A percentile compares a stretch with the other conserved stretches of the same genome.
These are phyloP conservation scores for Flaveria robusta DNA, from an alignment of 129 eudicot genomes.

Conservation along the genomic window DNA sequence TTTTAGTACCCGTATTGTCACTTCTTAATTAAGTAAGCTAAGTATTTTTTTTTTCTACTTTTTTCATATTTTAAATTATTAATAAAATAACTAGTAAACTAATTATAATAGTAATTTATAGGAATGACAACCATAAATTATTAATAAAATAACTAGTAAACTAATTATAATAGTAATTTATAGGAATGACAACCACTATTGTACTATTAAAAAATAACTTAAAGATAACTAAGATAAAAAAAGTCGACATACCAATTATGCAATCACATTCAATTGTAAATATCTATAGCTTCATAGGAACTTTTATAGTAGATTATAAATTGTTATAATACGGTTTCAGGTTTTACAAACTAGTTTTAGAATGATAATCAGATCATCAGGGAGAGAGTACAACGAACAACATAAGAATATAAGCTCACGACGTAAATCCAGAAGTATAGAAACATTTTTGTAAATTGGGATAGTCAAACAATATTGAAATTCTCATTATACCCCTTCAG, in stretches of 20 bases:
- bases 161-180: background rate
- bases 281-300: background rate
- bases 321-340: background rate
- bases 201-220: too few species aligned
- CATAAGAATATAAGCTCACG: too few species aligned
- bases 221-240: too few species aligned
- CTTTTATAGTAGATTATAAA: background rate
- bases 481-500: too few species aligned
- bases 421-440: too few species aligned
- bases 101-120: too few species aligned
- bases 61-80: background rate
- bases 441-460: too few species aligned
- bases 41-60: background rate
- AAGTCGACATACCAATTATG: background rate
- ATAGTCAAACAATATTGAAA: too few species aligned
- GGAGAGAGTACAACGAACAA: too few species aligned
- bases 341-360: background rate
- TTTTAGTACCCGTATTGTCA: background rate
- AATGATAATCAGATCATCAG: background rate
- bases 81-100: background rate
- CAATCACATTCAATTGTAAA: background rate
- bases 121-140: too few species aligned
- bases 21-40: constrained; percentile 2
- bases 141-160: background rate
- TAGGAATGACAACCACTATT: background rate